Evolutionary conservation across 441 rosid genomes (phyloP).

Genomic region (Corymbia calophylla): DNA sequence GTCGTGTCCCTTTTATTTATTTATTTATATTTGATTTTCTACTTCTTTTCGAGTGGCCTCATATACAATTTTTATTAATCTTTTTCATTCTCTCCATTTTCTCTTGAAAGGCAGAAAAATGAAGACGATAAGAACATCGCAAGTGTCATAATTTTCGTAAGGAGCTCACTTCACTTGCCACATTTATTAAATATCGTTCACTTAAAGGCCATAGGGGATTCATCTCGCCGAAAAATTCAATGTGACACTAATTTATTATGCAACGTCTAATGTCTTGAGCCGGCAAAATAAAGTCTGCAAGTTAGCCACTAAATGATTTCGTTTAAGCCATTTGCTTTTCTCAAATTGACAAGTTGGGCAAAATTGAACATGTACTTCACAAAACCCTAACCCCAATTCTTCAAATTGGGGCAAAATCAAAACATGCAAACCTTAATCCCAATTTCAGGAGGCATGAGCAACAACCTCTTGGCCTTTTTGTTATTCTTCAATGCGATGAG

Average conservation of each 20-base stretch:
- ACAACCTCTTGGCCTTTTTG: background rate
- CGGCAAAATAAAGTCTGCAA: background rate
- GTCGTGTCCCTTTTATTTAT: background rate
- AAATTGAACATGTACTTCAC: background rate
- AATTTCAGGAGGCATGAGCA: background rate
- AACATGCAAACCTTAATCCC: background rate
- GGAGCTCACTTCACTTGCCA: background rate
- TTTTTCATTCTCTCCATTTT: background rate
- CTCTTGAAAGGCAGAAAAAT: no score
- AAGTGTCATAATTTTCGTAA: no score
- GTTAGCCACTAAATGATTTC: background rate
- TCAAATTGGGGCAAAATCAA: background rate
- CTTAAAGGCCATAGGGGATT: rapidly evolving
- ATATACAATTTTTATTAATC: background rate
- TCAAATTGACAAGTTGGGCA: background rate
- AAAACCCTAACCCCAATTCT: background rate
- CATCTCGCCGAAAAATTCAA: background rate
- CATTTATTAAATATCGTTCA: no score
- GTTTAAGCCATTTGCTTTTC: background rate
- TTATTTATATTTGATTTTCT: background rate
- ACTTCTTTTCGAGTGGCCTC: background rate
- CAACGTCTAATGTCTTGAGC: rapidly evolving
- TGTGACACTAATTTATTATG: background rate
- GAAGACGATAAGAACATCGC: rapidly evolving
- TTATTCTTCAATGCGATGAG: background rate